Base-by-base conservation (phyloP, 2,329 filamentous ascomycete genomes). In the Fusarium oxysporum region DNA sequence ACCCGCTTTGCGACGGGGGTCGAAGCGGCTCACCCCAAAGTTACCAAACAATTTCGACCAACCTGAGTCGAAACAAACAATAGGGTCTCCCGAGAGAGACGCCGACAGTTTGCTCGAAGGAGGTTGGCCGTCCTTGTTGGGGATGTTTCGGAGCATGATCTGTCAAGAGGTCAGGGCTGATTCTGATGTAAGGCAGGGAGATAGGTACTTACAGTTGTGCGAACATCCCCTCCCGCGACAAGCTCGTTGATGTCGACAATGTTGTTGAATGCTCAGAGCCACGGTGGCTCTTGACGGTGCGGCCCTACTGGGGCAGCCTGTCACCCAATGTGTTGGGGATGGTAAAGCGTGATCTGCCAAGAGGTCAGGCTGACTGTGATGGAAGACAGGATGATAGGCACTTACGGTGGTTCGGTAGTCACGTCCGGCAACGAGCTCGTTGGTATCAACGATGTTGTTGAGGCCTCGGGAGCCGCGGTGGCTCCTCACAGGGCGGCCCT, bases 101-200 rank as follows among this genome's bases (percentile, higher is more conserved):
- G 78, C 98, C 93, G 21, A 98, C 86, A 68, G 97, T 91, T 2
- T 86, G 83, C 85, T 97, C 96, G 32, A 98, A 84, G 92, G 91
- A 3, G 87, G 84, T 82, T 94, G 90, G 77, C 94, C 90, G 65
- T 97, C 91, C 77, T 95, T 94, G 83, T 97, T 97, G 5, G 95
- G 95, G 50, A 98, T 96, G 80, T 97, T 98, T 50, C 95, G 92
- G 40, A 98, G 83, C 96, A 98, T 98, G 73, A 50, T 50, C 47
- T 50, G 16, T 33, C 3, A 23, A 23, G 47, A 19, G 30, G 47
- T 58, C n/a, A 53, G 48, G 21, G 38, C 23, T 25, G 21, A 6
- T 5, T 11, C 6, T 25, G 30, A 19, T 19, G 30, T 8, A 53
- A 37, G 33, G 6, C 9, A 7, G 33, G 13, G 33, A 50, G 32